Evolutionary conservation across 495 filamentous ascomycete species (phyloP), one percentile per base, ranked within the genome.

Genomic region (Lichenothelia convexa): DNA sequence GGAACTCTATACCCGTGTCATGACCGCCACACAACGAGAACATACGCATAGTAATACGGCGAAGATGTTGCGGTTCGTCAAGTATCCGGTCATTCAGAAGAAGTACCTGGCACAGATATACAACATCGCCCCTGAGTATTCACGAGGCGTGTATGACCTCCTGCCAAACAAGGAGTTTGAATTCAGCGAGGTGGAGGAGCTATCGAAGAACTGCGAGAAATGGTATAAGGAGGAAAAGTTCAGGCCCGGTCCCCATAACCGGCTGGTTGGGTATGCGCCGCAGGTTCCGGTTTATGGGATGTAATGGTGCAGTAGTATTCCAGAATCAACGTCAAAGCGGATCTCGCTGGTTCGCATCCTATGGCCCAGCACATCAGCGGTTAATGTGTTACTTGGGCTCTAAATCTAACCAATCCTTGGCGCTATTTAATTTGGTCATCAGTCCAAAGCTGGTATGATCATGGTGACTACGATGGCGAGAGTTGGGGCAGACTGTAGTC

Each of bases 101-200:
- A 64, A 63, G 34, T 73, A 71, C 43, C 46, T 72, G 2, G 63
- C 64, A 1, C 70, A 73, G 49, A 50, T 62, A 18, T 64, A 65
- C 44, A 61, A 63, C 22, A 67, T 71, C 30, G 52, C 51, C 2
- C 61, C 60, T 0, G 56, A 59, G 34, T 70, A 65, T 42, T 53
- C 66, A 0, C 44, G 51, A 23, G 60, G 53, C 0, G 58, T 71
- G 5, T 70, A 61, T 36, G 54, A 63, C 13, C 37, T 57, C 30
- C 40, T 71, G 13, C 58, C 51, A 2, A 47, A 60, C 36, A 50
- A 53, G 32, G 35, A 47, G 18, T 71, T 70, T 41, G 45, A 52
- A 2, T 61, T 70, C 30, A 40, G 18, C 11, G 49, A 53, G 38
- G 47, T 50, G 1, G 39, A 51, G 21, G 49, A 63, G 42, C 46